Evolutionary conservation across 1,139 yeast species (phyloP), one percentile per base, ranked within the genome.

Genomic region (Suhomyces bokatorum): DNA sequence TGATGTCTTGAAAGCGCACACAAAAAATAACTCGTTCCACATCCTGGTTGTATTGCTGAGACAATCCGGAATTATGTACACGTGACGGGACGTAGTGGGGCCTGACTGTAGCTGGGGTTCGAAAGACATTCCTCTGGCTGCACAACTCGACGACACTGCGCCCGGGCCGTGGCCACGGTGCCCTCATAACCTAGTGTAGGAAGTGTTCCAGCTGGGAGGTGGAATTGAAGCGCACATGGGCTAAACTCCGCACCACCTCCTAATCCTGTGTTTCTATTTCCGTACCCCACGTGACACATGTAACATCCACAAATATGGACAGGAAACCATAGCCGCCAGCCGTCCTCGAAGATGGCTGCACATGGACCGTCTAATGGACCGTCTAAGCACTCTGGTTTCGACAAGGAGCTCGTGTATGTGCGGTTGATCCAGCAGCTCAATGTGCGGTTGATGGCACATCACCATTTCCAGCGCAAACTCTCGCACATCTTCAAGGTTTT

Each of bases 381-480:
- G 17, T 13, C 32, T 13, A 15, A 14, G 20, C 17, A 20, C 11
- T 30, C 35, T 16, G 35, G 31, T 13, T 4, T 8, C 22, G 31
- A 26, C 32, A 37, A 13, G 13, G 46, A 50, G 8, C 44, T 46
- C 8, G 17, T 36, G 12, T 46, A 50, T 32, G 49, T 53, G 30
- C 39, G 43, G 4, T 46, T 53, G 20, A 46, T 53, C 13, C 49
- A 43, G 27, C 40, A 38, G 24, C 50, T 53, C 16, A 45, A 48
- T 22, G 37, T 16, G 6, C 37, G 37, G 13, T 44, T 46, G 17
- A 28, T 33, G 14, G 42, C 43, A 14, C 43, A 34, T 9, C 45
- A 41, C 26, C 43, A 40, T 30, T 16, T 41, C 22, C 39, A 42
- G 22, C 34, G 33, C 45, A 35, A 42, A 31, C 46, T 50, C 29